Conservation (phyloP, 129 eudicot genomes). For the Tanacetum coccineum region DNA sequence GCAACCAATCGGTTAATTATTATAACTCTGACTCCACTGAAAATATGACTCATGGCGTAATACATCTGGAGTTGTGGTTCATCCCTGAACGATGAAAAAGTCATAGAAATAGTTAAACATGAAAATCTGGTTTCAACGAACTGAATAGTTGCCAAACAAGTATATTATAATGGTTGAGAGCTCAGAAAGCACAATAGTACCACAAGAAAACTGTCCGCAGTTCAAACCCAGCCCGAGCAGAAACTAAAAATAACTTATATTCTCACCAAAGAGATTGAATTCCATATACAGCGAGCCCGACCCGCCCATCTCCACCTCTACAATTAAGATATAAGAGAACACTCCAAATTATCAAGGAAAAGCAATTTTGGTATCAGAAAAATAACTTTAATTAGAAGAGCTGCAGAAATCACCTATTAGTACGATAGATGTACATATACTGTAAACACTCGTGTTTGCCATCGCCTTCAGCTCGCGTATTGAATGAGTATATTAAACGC, state of each 20-base stretch:
- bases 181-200: no score
- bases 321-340: not conserved
- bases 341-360: not conserved
- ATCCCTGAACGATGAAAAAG: not conserved
- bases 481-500: slow-evolving; percentile 92
- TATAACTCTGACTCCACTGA: not conserved
- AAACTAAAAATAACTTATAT: not conserved
- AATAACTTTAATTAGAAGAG: slow-evolving; percentile 1
- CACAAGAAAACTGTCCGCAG: not conserved
- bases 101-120: no score
- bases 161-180: no score
- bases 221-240: not conserved
- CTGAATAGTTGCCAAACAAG: no score
- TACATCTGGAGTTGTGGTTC: not conserved
- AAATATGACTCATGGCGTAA: not conserved
- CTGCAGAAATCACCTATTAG: not conserved
- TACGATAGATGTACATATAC: slow-evolving; percentile 29
- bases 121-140: no score
- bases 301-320: not conserved
- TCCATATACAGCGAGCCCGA: not conserved
- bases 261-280: not conserved
- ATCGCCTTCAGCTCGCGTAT: slow-evolving; percentile 72
- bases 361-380: not conserved
- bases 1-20: not conserved
- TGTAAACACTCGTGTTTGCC: slow-evolving; percentile 82